These are phyloP conservation scores for Trametes punicea DNA, from an alignment of 768 basidiomycete species.

Conservation along the genomic window DNA sequence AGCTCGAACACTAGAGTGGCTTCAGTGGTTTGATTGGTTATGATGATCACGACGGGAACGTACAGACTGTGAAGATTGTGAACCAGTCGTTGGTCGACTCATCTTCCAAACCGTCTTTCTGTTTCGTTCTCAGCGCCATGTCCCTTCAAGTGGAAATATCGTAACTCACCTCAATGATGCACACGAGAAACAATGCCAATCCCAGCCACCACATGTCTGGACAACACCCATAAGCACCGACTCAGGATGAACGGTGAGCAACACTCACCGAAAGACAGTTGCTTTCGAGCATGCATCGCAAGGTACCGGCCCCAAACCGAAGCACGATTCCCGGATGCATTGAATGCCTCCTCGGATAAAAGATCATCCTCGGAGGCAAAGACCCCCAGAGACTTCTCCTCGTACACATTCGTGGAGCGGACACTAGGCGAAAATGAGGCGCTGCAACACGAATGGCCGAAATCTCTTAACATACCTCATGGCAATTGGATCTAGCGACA, in stretches of 20 bases:
- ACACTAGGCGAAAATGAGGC: conserved; percentile 45
- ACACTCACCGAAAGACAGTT: conserved; percentile 82
- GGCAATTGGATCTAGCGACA: conserved; percentile 62
- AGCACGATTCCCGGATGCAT: conserved; percentile 48
- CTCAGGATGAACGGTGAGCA: neutral
- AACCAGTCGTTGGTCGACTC: conserved; percentile 63
- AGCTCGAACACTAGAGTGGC: conserved; percentile 70
- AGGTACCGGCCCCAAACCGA: conserved; percentile 75
- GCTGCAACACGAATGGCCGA: neutral
- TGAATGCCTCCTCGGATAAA: conserved; percentile 37
- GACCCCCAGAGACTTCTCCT: conserved; percentile 87
- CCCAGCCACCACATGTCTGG: conserved; percentile 96
- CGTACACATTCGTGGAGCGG: conserved; percentile 91
- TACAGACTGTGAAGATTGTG: conserved; percentile 77
- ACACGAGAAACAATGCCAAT: conserved; percentile 80
- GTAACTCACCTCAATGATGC: conserved; percentile 80
- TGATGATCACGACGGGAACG: conserved; percentile 27
- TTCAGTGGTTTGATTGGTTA: neutral
- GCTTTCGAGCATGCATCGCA: conserved; percentile 77
- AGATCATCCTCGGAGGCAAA: conserved; percentile 47
- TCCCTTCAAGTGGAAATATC: neutral
- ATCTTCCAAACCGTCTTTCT: conserved; percentile 61
- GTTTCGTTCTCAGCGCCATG: neutral
- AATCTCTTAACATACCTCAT: conserved; percentile 52
- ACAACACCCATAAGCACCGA: neutral